Evolutionary conservation across 2,329 filamentous ascomycete genomes (phyloP), one percentile per base, ranked within the genome.

Genomic region (Dothiorella sarmentorum): DNA sequence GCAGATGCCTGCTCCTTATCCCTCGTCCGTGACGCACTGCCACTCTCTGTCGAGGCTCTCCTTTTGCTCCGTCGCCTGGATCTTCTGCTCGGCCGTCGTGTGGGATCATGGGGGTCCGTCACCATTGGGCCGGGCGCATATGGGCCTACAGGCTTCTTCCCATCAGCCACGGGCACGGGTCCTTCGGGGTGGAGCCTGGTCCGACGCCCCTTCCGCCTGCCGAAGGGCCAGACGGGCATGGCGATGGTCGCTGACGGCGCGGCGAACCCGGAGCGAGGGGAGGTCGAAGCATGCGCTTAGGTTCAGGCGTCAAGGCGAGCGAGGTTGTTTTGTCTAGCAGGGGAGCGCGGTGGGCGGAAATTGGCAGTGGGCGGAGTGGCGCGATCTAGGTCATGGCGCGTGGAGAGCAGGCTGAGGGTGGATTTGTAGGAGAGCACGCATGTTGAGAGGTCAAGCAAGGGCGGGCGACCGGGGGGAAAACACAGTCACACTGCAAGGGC

Each of bases 161-260:
- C 76, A 70, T 85, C 79, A 68, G 79, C 73, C 67, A 81, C 81
- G 61, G 80, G 75, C 64, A 82, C 74, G 65, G 67, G 62, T 63
- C 65, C 69, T 60, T 70, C 56, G 35, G 45, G 33, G 56, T 49
- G 31, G 18, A 33, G 27, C 44, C 33, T 47, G 45, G 56, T 35
- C 33, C 56, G 56, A 45, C 56, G 56, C 43, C 35, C 45, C 45
- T 52, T 58, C 45, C 44, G 44, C 45, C 56, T 51, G 74, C 86
- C 82, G 75, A 95, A 96, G 62, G 87, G 89, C 91, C 90, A 95
- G 74, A 92, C 78, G 71, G 87, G 85, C 89, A 93, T 93, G 67
- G 65, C 69, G 69, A 49, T 20, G 56, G 35, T 40, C 56, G 56
- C 55, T 47, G 42, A 31, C n/a, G 31, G 42, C 42, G 43, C 42